Percentiles rank a stretch among this genome's conserved stretches.
phyloP scores from a whole-genome alignment of 805 yeast genomes.

The Kuraishia cidri region DNA sequence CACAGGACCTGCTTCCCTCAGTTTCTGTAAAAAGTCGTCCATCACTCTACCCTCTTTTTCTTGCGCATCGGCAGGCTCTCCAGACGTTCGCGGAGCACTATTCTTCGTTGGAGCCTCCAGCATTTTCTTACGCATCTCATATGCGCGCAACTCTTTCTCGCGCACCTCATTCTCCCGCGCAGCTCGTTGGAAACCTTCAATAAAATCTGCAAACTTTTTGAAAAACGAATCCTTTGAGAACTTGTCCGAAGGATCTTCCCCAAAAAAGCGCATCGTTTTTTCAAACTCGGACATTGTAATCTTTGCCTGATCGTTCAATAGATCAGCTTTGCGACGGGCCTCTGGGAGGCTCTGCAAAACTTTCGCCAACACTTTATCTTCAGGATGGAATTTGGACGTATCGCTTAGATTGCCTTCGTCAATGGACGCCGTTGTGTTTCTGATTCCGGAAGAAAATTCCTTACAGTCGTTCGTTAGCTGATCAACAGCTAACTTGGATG shows the following conservation, averaged over 20 bases:
- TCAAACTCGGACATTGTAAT: slow-evolving; percentile 59
- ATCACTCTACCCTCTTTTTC: slow-evolving; percentile 51
- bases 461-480: slow-evolving; percentile 69
- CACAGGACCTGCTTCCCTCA: slow-evolving; percentile 78
- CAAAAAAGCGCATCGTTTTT: slow-evolving; percentile 71
- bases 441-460: slow-evolving; percentile 49
- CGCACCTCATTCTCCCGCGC: slow-evolving; percentile 66
- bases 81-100: slow-evolving; percentile 9
- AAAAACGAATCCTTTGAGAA: slow-evolving; percentile 64
- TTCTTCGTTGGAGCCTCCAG: slow-evolving; percentile 36
- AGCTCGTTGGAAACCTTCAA: slow-evolving; percentile 72
- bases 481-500: slow-evolving; percentile 73
- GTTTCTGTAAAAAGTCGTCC: slow-evolving; percentile 79
- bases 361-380: slow-evolving; percentile 57
- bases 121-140: slow-evolving; percentile 67
- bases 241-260: slow-evolving; percentile 77
- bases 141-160: slow-evolving; percentile 74
- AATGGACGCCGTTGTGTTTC: slow-evolving; percentile 65
- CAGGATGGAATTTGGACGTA: slow-evolving; percentile 70
- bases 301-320: slow-evolving; percentile 54
- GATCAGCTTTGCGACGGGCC: slow-evolving; percentile 63
- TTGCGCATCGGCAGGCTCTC: slow-evolving; percentile 19
- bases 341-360: slow-evolving; percentile 62
- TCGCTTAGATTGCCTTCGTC: slow-evolving; percentile 83
- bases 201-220: slow-evolving; percentile 70